Evolutionary conservation across 2,329 filamentous ascomycete genomes (phyloP).

Genomic region (Colletotrichum theobromicola): DNA sequence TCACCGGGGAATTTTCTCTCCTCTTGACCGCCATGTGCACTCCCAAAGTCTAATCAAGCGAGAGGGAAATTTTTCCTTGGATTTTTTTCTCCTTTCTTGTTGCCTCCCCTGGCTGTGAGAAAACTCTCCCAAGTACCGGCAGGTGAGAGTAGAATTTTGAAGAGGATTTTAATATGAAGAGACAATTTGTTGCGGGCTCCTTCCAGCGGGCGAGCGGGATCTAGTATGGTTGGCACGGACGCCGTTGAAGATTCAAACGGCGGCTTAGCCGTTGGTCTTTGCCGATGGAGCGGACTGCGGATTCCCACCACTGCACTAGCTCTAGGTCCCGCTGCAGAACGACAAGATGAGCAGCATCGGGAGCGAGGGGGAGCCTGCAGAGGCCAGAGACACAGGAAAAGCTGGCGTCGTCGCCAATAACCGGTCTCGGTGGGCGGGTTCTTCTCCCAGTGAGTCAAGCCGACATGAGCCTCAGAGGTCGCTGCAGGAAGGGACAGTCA

Average conservation of each 20-base stretch:
- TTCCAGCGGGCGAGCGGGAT: background rate
- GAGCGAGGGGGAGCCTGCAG: background rate
- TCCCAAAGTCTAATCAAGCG: background rate
- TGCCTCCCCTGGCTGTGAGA: background rate
- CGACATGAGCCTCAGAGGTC: background rate
- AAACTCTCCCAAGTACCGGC: background rate
- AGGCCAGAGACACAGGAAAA: background rate
- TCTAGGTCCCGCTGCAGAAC: background rate
- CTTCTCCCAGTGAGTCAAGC: background rate
- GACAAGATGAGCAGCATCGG: background rate
- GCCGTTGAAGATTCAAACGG: background rate
- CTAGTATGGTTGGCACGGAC: slow-evolving; percentile 4
- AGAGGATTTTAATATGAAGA: background rate
- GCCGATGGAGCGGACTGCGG: background rate
- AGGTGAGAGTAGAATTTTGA: background rate
- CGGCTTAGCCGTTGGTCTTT: background rate
- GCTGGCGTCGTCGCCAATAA: background rate
- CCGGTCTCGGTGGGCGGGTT: background rate
- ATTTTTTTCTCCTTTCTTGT: background rate
- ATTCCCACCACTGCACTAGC: background rate
- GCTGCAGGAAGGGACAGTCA: background rate
- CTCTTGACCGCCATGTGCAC: background rate
- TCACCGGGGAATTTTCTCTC: background rate
- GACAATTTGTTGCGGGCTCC: background rate
- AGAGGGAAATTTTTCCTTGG: background rate